Percentiles rank a stretch among this genome's conserved stretches.
Conservation (phyloP, 257 asterid genomes). For the Solanum clarkiae region DNA sequence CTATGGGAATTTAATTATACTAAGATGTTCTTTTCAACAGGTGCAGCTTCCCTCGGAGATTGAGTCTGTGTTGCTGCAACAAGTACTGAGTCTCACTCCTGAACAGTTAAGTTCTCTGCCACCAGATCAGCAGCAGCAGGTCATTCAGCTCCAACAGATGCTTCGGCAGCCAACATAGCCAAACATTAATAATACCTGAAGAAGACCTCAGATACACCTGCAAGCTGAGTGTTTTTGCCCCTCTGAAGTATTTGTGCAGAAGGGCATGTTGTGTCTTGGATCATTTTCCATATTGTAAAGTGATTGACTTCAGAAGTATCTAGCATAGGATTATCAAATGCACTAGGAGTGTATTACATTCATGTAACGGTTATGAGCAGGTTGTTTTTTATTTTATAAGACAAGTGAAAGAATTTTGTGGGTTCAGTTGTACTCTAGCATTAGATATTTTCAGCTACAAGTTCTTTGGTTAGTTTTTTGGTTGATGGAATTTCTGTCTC, state of each 20-base stretch:
- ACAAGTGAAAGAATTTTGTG: not conserved
- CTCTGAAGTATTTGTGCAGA: not conserved
- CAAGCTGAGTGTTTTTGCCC: not conserved
- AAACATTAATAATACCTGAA: not conserved
- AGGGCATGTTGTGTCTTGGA: not conserved
- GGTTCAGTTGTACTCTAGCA: not conserved
- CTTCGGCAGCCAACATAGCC: slow-evolving; percentile 56
- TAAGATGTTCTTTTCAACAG: slow-evolving; percentile 5
- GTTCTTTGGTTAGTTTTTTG: not conserved
- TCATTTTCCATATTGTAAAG: not conserved
- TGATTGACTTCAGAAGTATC: not conserved
- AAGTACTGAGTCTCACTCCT: slow-evolving; percentile 63
- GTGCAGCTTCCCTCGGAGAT: slow-evolving; percentile 53
- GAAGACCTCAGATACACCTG: not conserved
- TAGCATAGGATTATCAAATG: not conserved
- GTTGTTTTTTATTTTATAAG: not conserved
- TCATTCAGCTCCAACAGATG: slow-evolving; percentile 83
- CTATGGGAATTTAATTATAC: not conserved
- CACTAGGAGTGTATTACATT: not conserved
- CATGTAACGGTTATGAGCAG: not conserved
- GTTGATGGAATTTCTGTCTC: not conserved
- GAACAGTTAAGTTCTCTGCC: slow-evolving; percentile 74
- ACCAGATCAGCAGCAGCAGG: slow-evolving; percentile 83
- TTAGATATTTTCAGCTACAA: not conserved
- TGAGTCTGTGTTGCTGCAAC: slow-evolving; percentile 65